Percentiles rank a stretch among this genome's conserved stretches.
Evolutionary conservation across 208 protist species (phyloP).

Genomic region (Leishmania mexicana): DNA sequence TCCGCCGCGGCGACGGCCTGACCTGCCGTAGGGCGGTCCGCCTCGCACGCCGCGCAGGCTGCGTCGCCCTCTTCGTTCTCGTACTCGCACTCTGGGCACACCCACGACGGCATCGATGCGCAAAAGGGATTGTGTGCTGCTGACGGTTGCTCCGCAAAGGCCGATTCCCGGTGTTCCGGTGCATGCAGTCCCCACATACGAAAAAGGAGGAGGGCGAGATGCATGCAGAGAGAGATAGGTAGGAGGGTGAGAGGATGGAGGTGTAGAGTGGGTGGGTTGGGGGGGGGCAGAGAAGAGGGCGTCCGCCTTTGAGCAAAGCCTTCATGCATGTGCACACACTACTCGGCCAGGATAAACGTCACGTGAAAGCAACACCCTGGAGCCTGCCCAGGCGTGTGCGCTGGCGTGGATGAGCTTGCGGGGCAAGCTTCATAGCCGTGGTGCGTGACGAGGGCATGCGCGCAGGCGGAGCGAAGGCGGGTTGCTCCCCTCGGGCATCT

Average conservation of each 20-base stretch:
- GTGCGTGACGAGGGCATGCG: neutral
- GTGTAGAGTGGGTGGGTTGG: too few relatives aligned
- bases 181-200: neutral
- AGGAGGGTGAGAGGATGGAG: neutral
- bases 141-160: neutral
- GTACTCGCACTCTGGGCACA: conserved; percentile 63
- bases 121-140: neutral
- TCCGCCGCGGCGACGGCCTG: conserved; percentile 27
- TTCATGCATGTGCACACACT: too few relatives aligned
- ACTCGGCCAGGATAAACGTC: neutral
- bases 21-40: conserved; percentile 31
- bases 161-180: neutral
- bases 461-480: neutral
- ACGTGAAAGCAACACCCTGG: neutral
- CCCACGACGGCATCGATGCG: conserved; percentile 35
- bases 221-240: neutral
- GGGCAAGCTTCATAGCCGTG: neutral
- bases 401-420: too few relatives aligned
- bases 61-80: conserved; percentile 51
- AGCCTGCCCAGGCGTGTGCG: neutral
- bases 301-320: neutral
- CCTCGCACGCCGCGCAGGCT: conserved; percentile 60
- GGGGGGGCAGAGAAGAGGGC: neutral
- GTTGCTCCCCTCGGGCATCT: neutral
- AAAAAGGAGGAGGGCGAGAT: neutral